phyloP scores from a whole-genome alignment of 805 yeast genomes.

The Yamadazyma kitorensis region DNA sequence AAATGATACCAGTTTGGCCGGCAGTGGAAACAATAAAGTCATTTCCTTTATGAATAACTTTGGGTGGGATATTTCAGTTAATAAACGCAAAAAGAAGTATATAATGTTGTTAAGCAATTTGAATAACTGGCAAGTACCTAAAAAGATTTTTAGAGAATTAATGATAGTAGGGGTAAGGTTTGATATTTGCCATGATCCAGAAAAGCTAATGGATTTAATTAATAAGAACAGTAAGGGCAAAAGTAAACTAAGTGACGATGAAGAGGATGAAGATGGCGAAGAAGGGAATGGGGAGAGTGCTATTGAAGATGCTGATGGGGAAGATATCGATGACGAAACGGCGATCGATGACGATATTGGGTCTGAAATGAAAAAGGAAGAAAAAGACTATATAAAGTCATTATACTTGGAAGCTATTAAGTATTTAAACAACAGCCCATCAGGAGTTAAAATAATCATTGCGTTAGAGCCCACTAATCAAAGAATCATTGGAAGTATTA shows the following conservation, averaged over 20 bases:
- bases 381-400: conserved; percentile 18
- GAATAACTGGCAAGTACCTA: conserved; percentile 50
- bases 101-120: conserved; percentile 43
- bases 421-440: conserved; percentile 23
- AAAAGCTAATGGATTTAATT: conserved; percentile 42
- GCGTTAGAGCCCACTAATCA: conserved; percentile 54
- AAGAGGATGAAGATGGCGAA: conserved; percentile 3
- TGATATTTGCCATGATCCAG: conserved; percentile 48
- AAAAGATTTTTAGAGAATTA: conserved; percentile 51
- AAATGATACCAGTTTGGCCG: conserved; percentile 18
- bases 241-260: conserved; percentile 7
- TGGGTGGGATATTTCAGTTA: conserved; percentile 37
- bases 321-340: conserved; percentile 6
- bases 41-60: conserved; percentile 34
- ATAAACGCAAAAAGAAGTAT: conserved; percentile 20
- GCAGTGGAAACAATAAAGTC: conserved; percentile 20
- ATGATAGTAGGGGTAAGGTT: conserved; percentile 57
- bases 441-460: conserved; percentile 45
- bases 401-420: conserved; percentile 39
- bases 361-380: conserved; percentile 11
- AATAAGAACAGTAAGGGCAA: conserved; percentile 15
- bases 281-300: conserved; percentile 1
- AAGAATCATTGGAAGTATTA: conserved; percentile 50
- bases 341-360: conserved; percentile 3
- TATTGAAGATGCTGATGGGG: conserved; percentile 5